Evolutionary conservation across 2,329 filamentous ascomycete species (phyloP), one percentile per base, ranked within the genome.

Genomic region (Neocatenulostroma microsporum): DNA sequence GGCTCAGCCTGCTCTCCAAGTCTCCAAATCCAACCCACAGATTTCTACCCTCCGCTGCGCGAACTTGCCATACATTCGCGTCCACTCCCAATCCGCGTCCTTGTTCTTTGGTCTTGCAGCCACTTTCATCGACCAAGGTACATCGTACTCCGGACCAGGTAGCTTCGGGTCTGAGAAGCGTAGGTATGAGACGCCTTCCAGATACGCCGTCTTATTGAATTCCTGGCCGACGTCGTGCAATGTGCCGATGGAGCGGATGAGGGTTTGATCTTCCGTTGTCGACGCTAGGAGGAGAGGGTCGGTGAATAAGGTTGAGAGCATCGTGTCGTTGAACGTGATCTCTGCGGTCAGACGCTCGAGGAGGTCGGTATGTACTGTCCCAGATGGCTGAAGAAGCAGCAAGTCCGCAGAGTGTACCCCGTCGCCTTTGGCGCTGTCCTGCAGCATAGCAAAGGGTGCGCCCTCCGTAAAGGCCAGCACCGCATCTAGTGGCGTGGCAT

Each of bases 21-120:
- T 51, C 53, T 72, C 68, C 45, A 73, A 52, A 45, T 72, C 69
- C 41, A 73, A 53, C 33, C 69, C 69, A 50, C 70, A 73, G 33
- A 72, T 62, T 38, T 72, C 68, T 62, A 69, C 69, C 37, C 70
- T 58, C 46, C 60, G 61, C 45, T 68, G 63, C 30, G 67, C 63
- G 49, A 69, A 73, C 21, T 56, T 51, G 24, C 67, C 66, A 45
- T 73, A 73, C 39, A 72, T 49, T 35, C 56, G 62, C 44, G 67
- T 67, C 68, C 70, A 73, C 19, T 62, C 58, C 51, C 62, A 63
- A 39, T 67, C 58, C 7, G 67, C 66, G 38, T 69, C 61, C 30
- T 61, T 60, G 36, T 67, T 63, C 44, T 55, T 50, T n/a, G 68
- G 68, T 34, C 66, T 53, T 19, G 67, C 55, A 21, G 51, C 55